Evolutionary conservation across 1,284 basidiomycete species (phyloP), one percentile per base, ranked within the genome.

Genomic region (Boletus subluridellus): DNA sequence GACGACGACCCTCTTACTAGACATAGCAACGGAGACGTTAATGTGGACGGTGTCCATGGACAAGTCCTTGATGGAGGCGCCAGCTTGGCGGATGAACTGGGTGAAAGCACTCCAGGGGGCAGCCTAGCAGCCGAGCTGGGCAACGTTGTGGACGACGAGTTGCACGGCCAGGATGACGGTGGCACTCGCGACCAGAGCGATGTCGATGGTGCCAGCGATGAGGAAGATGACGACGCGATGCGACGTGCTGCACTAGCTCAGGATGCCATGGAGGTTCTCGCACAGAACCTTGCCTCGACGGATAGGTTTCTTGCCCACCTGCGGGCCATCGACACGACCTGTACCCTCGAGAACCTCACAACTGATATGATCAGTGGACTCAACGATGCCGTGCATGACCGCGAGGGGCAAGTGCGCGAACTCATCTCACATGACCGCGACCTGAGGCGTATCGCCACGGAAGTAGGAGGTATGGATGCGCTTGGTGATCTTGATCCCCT

Each of bases 371-470:
- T 92, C 65, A 80, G 89, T 46, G 81, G 82, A 54, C 81, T 92
- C 62, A 87, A 90, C 69, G 87, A 90, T 59, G 83, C 85, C 10
- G 81, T 81, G 49, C 82, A 86, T 52, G 87, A 90, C 66, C 80
- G 90, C 57, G 90, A 92, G 71, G 82, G 80, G 6, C 90, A 92
- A 73, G 81, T 91, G 11, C 83, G 90, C 53, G 87, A 87, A 67
- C 73, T 92, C 58, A 74, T 89, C 44, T 87, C 84, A 62, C 90
- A 81, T 69, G 90, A 92, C 67, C 81, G 89, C 56, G 89, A 92
- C 72, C 84, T 92, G 66, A 80, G 82, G 64, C 86, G 84, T 71
- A 89, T 92, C 65, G 82, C 86, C 5, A 83, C 82, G 12, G 88
- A 91, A 70, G 81, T 89, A 30, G 87, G 87, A 49, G 90, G 90